Evolutionary conservation across 2,329 filamentous ascomycete genomes (phyloP), one percentile per base, ranked within the genome.

Genomic region (Erysiphe neolycopersici): DNA sequence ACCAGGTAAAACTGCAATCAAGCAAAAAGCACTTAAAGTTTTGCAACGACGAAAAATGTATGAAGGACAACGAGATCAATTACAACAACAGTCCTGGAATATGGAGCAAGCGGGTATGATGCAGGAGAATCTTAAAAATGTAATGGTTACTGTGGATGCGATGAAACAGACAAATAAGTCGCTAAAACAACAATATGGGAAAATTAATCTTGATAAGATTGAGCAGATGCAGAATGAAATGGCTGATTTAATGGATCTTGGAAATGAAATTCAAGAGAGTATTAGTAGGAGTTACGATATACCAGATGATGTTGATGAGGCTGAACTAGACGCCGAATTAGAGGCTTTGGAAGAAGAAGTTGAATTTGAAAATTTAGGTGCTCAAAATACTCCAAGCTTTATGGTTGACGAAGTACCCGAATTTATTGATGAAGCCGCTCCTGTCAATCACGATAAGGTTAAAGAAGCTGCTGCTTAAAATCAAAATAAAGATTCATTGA

Each of bases 51-150:
- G 87, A 52, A 93, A 92, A 59, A 78, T 85, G 61, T 92, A 93
- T 72, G 89, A 98, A 62, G 69, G 73, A 3, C 84, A 94, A 62
- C 82, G 87, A 50, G 84, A 94, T 55, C 85, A 95, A 62, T 74
- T 95, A 44, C 80, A 92, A 62, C 71, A 78, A 50, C 89, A 98
- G 63, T 82, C 82, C 18, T 95, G 85, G 85, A 95, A 95, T 64
- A 94, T 98, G 85, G 85, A 95, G 64, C 85, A 94, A 62, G 85
- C 87, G 3, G 79, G 80, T 58, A 91, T 85, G 70, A 94, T 95
- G 87, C 84, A 92, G 64, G 87, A 95, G 63, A 95, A 95, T 58
- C 71, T 98, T 43, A 89, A 91, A 61, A 95, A 95, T 61, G 87
- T 89, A 49, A 94, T 94, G 85, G 91, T 84, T 16, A 94, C 89